Base-by-base conservation (phyloP, 345 rosid genomes). In the Pelargonium nanum region DNA sequence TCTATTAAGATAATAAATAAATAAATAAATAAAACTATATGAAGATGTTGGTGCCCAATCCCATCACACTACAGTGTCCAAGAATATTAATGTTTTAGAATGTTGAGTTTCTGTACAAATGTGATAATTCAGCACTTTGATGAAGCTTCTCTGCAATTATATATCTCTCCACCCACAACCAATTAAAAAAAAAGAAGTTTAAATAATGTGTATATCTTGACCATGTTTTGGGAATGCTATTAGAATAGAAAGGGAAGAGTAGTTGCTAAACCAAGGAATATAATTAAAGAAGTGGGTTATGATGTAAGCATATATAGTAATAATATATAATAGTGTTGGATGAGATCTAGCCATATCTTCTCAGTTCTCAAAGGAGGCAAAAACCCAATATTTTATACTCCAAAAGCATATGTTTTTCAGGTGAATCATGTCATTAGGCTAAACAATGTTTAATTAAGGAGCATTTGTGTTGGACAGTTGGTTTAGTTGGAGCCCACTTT, bases 281-380 rank as follows among this genome's bases (percentile, higher is more conserved):
- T 74, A 70, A 78, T 28, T 53, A 78, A 40, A 40, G 48, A 82
- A 87, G 97, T 85, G 97, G 88, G 71, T 20, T 74, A 78, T 87
- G 96, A 89, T 68, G 94, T 81, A 78, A 85, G 96, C 99, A 85
- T 84, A 76, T 86, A 78, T 80, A 75, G 83, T 83, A 68, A 69
- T 40, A 25, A 21, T 75, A 68, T 17, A 40, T 17, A 40, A 40
- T 78, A 73, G 86, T 78, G 86, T 78, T 84, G 78, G 68, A 76
- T 40, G 70, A 87, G 94, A 92, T 92, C 97, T 89, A 71, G 75
- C 82, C 91, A 89, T 79, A 92, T 92, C 97, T n/a, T 24, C n/a
- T n/a, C n/a, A n/a, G n/a, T 92, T 84, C 80, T 78, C 75, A 72
- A 79, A 81, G 80, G 81, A 85, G 77, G 81, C 81, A 48, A 86